Evolutionary conservation across 176 grass and related monocot genomes (phyloP), one percentile per base, ranked within the genome.

Genomic region (Oryza longistaminata): DNA sequence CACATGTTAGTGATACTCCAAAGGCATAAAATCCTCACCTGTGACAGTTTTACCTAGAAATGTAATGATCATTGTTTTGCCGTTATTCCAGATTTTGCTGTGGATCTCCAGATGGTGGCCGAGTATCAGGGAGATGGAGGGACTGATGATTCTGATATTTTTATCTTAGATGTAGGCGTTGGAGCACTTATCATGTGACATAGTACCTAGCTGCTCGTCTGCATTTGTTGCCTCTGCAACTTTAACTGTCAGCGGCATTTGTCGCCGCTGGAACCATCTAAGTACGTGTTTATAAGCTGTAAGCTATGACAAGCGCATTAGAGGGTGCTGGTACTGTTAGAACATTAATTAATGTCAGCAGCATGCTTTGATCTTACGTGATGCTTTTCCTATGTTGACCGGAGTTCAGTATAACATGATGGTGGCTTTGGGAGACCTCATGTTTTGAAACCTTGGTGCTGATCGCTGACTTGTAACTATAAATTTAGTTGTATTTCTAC

Each of bases 131-230:
- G 81, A 27, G 71, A 15, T 49, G 70, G 75, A 58, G 68, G 39
- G 33, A 64, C 24, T 1, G 14, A 71, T 31, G 21, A 50, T 83
- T 75, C 61, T 77, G 64, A 69, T 65, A 75, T 21, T 16, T 85
- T 53, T 88, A 91, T 70, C 85, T 5, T 61, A 40, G 81, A 66
- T 80, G 84, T 83, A 80, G 71, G 19, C 27, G n/a, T 25, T 53
- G 66, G 75, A 64, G 75, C 77, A 81, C 71, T 81, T 89, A 43
- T 67, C 37, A 68, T 75, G 26, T 68, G 71, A 52, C 71, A 25
- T 76, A 85, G 74, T 71, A 49, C 29, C 60, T 73, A 29, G 78
- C 44, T 85, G 81, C 71, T 70, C 65, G 37, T n/a, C 75, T 76
- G 71, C 66, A 55, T 65, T 19, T 87, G 65, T 74, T 75, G 76